Conservation (phyloP, 2,329 filamentous ascomycete genomes). For the Juglanconis juglandina region DNA sequence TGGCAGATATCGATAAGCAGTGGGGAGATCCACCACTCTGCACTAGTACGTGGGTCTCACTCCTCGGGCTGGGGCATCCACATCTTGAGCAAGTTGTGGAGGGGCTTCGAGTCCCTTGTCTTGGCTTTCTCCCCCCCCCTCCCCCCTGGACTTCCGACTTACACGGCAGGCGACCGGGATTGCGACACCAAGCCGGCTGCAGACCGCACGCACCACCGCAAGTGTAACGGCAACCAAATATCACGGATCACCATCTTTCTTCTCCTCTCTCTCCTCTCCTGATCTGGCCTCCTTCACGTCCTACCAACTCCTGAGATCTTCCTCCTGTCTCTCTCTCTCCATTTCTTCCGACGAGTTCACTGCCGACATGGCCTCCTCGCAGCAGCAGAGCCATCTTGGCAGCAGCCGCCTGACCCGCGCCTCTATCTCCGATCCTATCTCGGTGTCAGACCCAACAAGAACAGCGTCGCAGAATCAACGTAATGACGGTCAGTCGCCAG, state of each 20-base stretch:
- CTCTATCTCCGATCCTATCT: conserved; percentile 14
- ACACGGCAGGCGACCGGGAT: conserved; percentile 2
- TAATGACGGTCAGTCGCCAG: conserved; percentile 31
- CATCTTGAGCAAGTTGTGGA: background rate
- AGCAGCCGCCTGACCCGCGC: conserved; percentile 15
- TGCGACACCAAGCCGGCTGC: background rate
- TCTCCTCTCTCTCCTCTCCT: background rate
- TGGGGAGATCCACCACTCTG: background rate
- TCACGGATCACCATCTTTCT: conserved; percentile 6
- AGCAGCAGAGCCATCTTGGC: conserved; percentile 20
- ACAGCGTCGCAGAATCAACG: conserved; percentile 24
- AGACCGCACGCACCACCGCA: background rate
- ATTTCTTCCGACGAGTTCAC: background rate
- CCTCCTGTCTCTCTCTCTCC: background rate
- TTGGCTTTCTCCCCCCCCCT: background rate
- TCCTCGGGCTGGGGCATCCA: background rate
- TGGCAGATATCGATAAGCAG: conserved; percentile 3
- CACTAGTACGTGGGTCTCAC: background rate
- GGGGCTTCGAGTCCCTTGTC: background rate
- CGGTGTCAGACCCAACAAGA: conserved; percentile 16
- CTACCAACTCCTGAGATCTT: background rate
- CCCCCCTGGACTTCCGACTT: background rate
- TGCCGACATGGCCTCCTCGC: conserved; percentile 21
- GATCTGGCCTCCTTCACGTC: background rate
- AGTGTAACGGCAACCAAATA: conserved; percentile 4